Evolutionary conservation across 495 filamentous ascomycete species (phyloP).

Genomic region (Penicillium crystallinum): DNA sequence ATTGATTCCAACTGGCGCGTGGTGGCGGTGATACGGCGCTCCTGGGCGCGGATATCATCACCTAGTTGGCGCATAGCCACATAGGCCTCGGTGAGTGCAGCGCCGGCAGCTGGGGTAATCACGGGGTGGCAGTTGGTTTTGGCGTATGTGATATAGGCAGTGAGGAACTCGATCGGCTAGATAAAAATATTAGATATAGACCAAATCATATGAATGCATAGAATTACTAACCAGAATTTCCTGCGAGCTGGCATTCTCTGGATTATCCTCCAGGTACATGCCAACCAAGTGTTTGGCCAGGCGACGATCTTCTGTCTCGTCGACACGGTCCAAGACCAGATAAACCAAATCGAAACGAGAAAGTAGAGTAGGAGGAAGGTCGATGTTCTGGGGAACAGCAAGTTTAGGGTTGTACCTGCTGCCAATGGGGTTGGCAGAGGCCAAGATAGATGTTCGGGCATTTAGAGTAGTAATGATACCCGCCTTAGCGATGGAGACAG

Average conservation of each 20-base stretch:
- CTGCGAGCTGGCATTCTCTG: constrained; percentile 68
- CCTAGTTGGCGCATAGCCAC: constrained; percentile 95
- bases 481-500: constrained; percentile 96
- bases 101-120: constrained; percentile 68
- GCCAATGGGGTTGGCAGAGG: constrained; percentile 96
- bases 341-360: constrained; percentile 97
- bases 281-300: constrained; percentile 87
- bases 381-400: constrained; percentile 95
- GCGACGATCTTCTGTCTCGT: constrained; percentile 81
- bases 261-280: constrained; percentile 95
- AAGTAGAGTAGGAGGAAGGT: constrained; percentile 88
- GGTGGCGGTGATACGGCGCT: constrained; percentile 95
- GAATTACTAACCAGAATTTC: constrained; percentile 71
- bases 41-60: constrained; percentile 85
- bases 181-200: constrained; percentile 9
- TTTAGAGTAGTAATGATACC: constrained; percentile 99
- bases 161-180: constrained; percentile 90
- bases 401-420: constrained; percentile 95
- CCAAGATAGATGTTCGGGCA: constrained; percentile 87
- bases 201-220: not conserved
- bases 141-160: constrained; percentile 95
- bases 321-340: constrained; percentile 86
- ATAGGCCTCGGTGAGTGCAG: constrained; percentile 79
- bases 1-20: constrained; percentile 94
- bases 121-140: constrained; percentile 78